Percentiles rank a stretch among this genome's conserved stretches.
Evolutionary conservation across 371 early-diverging fungal species (phyloP).

Genomic region (Mucor ambiguus): DNA sequence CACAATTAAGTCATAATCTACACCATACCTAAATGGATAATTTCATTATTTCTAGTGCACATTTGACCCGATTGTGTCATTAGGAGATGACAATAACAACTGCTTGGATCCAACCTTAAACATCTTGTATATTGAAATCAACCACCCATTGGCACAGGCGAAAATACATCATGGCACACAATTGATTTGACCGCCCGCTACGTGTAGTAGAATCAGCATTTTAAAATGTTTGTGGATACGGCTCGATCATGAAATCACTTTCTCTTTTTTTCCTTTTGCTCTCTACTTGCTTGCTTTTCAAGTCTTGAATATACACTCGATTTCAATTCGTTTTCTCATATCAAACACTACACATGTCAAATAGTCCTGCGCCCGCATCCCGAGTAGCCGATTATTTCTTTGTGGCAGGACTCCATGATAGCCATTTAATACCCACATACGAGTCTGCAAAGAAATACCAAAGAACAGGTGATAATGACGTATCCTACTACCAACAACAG

Average conservation of each 20-base stretch:
- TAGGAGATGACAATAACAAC: neutral
- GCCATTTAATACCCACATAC: constrained; percentile 36
- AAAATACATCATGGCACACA: neutral
- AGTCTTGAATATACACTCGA: no score
- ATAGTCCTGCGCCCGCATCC: constrained; percentile 16
- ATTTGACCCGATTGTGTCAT: neutral
- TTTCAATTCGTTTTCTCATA: neutral
- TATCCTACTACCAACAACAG: constrained; percentile 38
- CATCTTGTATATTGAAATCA: neutral
- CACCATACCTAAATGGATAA: neutral
- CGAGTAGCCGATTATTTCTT: constrained; percentile 53
- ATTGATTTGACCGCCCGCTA: neutral
- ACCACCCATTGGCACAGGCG: neutral
- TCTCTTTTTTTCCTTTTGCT: neutral
- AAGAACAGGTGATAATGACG: constrained; percentile 26
- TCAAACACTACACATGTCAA: neutral
- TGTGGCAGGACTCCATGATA: constrained; percentile 49
- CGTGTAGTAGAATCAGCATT: neutral
- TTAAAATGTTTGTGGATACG: neutral
- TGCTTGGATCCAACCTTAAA: neutral
- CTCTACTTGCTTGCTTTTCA: no score
- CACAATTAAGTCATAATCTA: neutral
- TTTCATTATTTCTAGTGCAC: neutral
- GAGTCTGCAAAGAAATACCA: constrained; percentile 30
- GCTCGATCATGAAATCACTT: neutral